Conservation (phyloP, 345 rosid species). For the Hevea brasiliensis region DNA sequence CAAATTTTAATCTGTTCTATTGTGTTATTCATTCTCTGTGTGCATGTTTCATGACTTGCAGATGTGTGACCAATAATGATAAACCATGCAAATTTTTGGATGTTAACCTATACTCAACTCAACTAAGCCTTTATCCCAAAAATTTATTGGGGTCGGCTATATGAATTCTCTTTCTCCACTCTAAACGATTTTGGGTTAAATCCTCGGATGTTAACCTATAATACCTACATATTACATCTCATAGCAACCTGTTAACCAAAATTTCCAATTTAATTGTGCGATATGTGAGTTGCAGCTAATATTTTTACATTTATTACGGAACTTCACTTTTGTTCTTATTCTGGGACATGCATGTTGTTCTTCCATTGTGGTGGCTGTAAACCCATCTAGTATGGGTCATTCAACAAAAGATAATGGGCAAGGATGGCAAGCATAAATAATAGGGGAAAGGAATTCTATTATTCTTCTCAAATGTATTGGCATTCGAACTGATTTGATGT, state of each 20-base stretch:
- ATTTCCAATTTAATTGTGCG: too few species aligned
- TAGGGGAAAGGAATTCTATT: not conserved
- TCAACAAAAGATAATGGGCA: not conserved
- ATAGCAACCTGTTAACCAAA: too few species aligned
- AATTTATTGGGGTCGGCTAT: too few species aligned
- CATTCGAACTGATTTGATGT: not conserved
- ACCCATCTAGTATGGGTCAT: not conserved
- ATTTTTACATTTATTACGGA: not conserved
- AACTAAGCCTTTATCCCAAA: not conserved
- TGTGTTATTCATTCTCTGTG: not conserved
- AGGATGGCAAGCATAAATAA: not conserved
- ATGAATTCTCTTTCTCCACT: too few species aligned
- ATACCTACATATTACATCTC: too few species aligned
- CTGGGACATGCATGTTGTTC: not conserved
- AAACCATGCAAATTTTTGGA: not conserved
- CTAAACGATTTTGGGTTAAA: too few species aligned
- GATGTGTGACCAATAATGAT: not conserved
- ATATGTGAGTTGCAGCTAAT: not conserved
- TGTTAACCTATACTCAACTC: not conserved
- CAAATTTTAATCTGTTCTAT: not conserved
- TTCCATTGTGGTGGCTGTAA: not conserved
- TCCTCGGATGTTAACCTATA: too few species aligned
- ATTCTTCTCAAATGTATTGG: not conserved
- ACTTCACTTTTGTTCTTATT: not conserved
- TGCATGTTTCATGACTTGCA: not conserved